These are phyloP conservation scores for Umbelopsis sp. DNA, from an alignment of 192 early-diverging fungal genomes.

Conservation along the genomic window DNA sequence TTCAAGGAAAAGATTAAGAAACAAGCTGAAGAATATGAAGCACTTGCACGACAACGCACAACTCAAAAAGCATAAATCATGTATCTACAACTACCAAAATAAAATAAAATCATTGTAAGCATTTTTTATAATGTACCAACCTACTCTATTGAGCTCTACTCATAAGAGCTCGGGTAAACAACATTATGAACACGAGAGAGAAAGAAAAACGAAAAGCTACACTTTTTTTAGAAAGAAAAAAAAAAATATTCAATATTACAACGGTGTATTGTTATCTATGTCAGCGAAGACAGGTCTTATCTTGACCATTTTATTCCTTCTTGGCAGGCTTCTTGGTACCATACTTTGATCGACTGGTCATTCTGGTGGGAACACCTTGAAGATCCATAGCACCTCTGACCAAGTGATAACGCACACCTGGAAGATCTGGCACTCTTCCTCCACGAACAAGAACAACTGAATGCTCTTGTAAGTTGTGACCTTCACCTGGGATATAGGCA, in stretches of 20 bases:
- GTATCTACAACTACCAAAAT: background rate
- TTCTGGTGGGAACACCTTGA: conserved; percentile 88
- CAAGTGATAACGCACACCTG: conserved; percentile 96
- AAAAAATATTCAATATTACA: background rate
- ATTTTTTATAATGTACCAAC: no score
- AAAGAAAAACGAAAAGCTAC: no score
- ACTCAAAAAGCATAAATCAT: conserved; percentile 5
- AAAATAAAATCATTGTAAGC: background rate
- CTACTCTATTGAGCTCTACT: no score
- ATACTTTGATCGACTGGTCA: conserved; percentile 87
- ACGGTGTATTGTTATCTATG: background rate
- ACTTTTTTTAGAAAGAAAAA: no score
- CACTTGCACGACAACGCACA: conserved; percentile 6
- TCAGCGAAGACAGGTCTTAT: background rate
- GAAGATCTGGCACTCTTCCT: conserved; percentile 94
- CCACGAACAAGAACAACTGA: conserved; percentile 94
- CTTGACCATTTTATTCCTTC: conserved; percentile 9
- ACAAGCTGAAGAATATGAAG: background rate
- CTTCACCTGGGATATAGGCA: conserved; percentile 98
- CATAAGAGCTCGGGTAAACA: no score
- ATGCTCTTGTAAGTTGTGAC: conserved; percentile 98
- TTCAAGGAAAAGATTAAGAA: background rate
- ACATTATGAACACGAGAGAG: no score
- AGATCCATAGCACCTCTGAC: conserved; percentile 93
- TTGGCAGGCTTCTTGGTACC: conserved; percentile 59